Evolutionary conservation across 202 grass and related monocot species (phyloP).

Genomic region (Panicum virgatum): DNA sequence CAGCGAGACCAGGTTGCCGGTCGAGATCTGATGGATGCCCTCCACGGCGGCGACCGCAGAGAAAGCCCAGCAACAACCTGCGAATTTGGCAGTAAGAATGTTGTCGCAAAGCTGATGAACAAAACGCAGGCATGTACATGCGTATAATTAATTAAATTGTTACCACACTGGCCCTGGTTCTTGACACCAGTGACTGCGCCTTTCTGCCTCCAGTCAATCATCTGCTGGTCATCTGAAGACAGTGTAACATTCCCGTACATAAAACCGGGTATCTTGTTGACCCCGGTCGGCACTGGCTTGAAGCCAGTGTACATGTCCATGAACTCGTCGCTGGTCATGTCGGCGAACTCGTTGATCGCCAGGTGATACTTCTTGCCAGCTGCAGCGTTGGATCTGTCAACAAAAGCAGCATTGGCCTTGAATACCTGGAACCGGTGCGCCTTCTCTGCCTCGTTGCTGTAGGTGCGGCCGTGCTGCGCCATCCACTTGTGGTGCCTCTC

Average conservation of each 20-base stretch:
- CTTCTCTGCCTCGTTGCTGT: not conserved
- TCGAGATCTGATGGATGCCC: not conserved
- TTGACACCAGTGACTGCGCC: not conserved
- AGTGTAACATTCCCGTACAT: not conserved
- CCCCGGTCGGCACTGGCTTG: not conserved
- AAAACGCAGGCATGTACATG: not conserved
- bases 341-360: not conserved
- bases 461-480: not conserved
- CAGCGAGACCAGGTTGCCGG: not conserved
- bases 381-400: not conserved
- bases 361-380: not conserved
- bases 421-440: not conserved
- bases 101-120: fast-evolving
- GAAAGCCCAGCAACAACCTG: slow-evolving; percentile 16
- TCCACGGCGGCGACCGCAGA: not conserved
- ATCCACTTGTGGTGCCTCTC: not conserved
- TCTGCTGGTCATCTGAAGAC: not conserved
- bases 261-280: not conserved
- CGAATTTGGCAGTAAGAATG: not conserved
- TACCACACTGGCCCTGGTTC: slow-evolving; percentile 13
- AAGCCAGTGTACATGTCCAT: not conserved
- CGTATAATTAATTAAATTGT: not conserved
- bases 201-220: slow-evolving; percentile 3
- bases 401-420: not conserved
- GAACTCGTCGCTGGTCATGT: not conserved